These are phyloP conservation scores for Piper betle DNA, from an alignment of 164 flowering plant genomes.

Conservation along the genomic window DNA sequence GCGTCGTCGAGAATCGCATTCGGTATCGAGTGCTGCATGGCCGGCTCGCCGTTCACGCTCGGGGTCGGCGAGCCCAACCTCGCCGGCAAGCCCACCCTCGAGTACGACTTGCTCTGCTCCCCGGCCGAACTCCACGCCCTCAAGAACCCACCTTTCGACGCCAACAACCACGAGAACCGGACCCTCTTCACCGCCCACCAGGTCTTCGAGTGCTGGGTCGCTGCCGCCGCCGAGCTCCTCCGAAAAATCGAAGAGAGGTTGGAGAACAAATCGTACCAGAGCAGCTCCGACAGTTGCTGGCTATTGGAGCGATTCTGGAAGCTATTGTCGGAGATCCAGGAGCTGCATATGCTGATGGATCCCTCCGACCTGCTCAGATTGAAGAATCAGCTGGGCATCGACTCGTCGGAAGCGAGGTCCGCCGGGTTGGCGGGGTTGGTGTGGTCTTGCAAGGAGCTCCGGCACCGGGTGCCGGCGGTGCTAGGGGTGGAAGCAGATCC, in stretches of 20 bases:
- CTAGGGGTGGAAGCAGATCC: slow-evolving; percentile 87
- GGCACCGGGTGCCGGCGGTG: slow-evolving; percentile 62
- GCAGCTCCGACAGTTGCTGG: slow-evolving; percentile 51
- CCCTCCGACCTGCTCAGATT: slow-evolving; percentile 70
- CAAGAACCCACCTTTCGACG: slow-evolving; percentile 29
- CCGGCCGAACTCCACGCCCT: slow-evolving; percentile 57
- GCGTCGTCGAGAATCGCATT: slow-evolving; percentile 42
- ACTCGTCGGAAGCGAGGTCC: slow-evolving; percentile 34
- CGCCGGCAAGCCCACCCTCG: slow-evolving; percentile 56
- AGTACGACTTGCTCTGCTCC: slow-evolving; percentile 65
- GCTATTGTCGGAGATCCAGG: slow-evolving; percentile 50
- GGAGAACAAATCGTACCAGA: slow-evolving; percentile 17
- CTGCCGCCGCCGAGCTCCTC: slow-evolving; percentile 26
- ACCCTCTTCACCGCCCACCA: slow-evolving; percentile 49
- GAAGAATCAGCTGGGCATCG: slow-evolving; percentile 44
- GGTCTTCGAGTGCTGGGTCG: slow-evolving; percentile 67
- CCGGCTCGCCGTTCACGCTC: slow-evolving; percentile 55
- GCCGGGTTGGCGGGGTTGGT: slow-evolving; percentile 40
- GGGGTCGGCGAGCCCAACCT: slow-evolving; percentile 88
- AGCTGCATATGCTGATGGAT: slow-evolving; percentile 60
- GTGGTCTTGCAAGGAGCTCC: slow-evolving; percentile 45
- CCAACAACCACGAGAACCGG: slow-evolving; percentile 26
- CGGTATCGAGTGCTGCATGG: slow-evolving; percentile 67
- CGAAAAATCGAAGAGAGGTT: slow-evolving; percentile 26
- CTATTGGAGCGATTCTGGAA: slow-evolving; percentile 62